Evolutionary conservation across 768 basidiomycete genomes (phyloP).

Genomic region (Pleurotus pulmonarius): DNA sequence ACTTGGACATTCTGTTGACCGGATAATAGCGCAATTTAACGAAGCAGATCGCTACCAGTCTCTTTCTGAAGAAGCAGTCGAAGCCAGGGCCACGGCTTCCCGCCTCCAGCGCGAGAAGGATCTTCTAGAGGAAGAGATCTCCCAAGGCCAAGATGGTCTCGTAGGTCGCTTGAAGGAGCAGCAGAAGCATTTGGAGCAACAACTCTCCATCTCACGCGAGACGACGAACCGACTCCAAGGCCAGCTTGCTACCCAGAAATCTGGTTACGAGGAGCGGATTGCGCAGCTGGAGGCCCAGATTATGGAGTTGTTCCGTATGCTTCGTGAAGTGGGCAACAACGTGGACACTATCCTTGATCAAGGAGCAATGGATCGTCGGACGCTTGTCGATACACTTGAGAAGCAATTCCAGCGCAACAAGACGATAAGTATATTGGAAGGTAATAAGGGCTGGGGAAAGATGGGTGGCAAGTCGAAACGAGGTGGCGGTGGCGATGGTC

Average conservation of each 20-base stretch:
- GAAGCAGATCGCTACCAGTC: constrained; percentile 80
- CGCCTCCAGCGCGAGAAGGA: constrained; percentile 82
- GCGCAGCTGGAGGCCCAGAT: constrained; percentile 89
- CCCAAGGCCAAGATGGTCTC: constrained; percentile 76
- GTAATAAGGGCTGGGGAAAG: constrained; percentile 36
- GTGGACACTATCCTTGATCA: constrained; percentile 72
- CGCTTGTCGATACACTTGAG: constrained; percentile 76
- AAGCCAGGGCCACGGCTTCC: constrained; percentile 59
- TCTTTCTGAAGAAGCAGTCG: constrained; percentile 74
- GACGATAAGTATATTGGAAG: constrained; percentile 85
- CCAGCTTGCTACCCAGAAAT: constrained; percentile 74
- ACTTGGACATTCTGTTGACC: constrained; percentile 85
- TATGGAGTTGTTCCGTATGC: constrained; percentile 90
- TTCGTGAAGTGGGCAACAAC: constrained; percentile 78
- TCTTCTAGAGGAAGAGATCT: constrained; percentile 73
- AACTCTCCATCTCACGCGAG: constrained; percentile 73
- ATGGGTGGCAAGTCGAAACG: constrained; percentile 24
- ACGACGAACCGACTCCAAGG: constrained; percentile 72
- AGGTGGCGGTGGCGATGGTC: not conserved
- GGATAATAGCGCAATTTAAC: constrained; percentile 85
- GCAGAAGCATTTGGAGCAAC: constrained; percentile 67
- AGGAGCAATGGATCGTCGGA: constrained; percentile 73
- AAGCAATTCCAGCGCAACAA: constrained; percentile 79
- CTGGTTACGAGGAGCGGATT: constrained; percentile 81
- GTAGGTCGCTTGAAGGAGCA: constrained; percentile 79